Evolutionary conservation across 139 green algal species (phyloP).

Genomic region (Spirogloea muscicola): DNA sequence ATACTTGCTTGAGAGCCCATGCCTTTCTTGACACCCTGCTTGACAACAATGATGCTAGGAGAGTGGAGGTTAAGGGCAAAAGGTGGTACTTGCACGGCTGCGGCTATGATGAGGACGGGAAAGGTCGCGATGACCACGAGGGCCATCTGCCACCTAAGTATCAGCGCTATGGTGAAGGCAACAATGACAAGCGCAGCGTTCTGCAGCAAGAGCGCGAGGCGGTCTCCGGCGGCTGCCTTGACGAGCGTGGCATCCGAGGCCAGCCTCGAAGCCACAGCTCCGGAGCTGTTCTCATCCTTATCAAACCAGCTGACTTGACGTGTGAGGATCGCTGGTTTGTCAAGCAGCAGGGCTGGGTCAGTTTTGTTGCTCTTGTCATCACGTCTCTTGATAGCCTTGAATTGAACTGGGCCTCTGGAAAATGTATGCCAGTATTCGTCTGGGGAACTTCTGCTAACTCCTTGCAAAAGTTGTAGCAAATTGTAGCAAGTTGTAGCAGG

Average conservation of each 20-base stretch:
- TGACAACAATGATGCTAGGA: not conserved
- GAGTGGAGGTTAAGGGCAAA: not conserved
- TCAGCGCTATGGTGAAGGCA: conserved; percentile 58
- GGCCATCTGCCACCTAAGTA: conserved; percentile 69
- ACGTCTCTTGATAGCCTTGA: too few relatives aligned
- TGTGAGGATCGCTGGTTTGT: too few relatives aligned
- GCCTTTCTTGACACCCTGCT: not conserved
- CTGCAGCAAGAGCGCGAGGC: conserved; percentile 54
- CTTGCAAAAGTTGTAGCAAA: too few relatives aligned
- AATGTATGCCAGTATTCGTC: too few relatives aligned
- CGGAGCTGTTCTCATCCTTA: conserved; percentile 27
- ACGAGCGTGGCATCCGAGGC: conserved; percentile 30
- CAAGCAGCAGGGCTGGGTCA: too few relatives aligned
- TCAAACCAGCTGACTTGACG: conserved; percentile 47
- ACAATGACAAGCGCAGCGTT: conserved; percentile 57
- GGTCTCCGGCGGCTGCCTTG: conserved; percentile 34
- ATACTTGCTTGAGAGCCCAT: too few relatives aligned
- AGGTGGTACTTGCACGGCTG: conserved; percentile 14
- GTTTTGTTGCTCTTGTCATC: too few relatives aligned
- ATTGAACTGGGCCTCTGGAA: too few relatives aligned
- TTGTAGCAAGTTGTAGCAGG: too few relatives aligned
- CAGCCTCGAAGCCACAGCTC: conserved; percentile 24
- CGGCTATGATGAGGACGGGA: conserved; percentile 59
- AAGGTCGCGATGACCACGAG: conserved; percentile 67
- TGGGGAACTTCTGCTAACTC: too few relatives aligned